Base-by-base conservation (phyloP, 495 filamentous ascomycete species). In the Penicillium malachiteum region DNA sequence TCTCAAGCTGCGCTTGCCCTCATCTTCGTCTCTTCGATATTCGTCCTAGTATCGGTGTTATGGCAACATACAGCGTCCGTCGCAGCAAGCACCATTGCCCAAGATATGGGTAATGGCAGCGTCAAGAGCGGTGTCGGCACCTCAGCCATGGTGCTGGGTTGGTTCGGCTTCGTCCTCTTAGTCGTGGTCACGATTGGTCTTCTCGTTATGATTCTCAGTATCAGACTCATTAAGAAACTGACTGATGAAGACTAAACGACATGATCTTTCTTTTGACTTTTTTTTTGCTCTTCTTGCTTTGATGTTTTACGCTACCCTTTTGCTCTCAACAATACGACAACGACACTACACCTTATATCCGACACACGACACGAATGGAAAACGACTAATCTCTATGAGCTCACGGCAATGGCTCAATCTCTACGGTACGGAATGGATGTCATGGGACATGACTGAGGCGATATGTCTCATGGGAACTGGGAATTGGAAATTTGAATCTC, bases 151-250 rank as follows among this genome's bases (percentile, higher is more conserved):
- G 88, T 97, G 31, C 79, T 97, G 62, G 93, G 93, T 26, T 97
- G 93, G 93, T 97, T 97, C 70, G 89, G 91, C 12, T 97, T 97
- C 64, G 89, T 87, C 33, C 65, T 97, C 54, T 78, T 97, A 57
- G 93, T 97, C 51, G 85, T 97, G 34, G 91, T 96, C 31, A 96
- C 93, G 14, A 95, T 97, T 66, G 93, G 93, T 21, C 70, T 97
- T 69, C 77, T 97, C 37, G 87, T 97, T 59, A 97, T 97, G 93
- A 95, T 96, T 57, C 74, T 96, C 67, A 96, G 91, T 73, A 91
- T 96, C 60, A 80, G 82, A 33, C 75, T 95, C 31, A 71, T 94
- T 64, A 70, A 81, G 30, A 66, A 76, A 50, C 66, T 82, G 68
- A 81, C 79, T 10, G 79, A 82, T 55, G 78, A 81, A 3, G 72